Base-by-base conservation (phyloP, 768 basidiomycete genomes). In the Leccinum aurantiacum region DNA sequence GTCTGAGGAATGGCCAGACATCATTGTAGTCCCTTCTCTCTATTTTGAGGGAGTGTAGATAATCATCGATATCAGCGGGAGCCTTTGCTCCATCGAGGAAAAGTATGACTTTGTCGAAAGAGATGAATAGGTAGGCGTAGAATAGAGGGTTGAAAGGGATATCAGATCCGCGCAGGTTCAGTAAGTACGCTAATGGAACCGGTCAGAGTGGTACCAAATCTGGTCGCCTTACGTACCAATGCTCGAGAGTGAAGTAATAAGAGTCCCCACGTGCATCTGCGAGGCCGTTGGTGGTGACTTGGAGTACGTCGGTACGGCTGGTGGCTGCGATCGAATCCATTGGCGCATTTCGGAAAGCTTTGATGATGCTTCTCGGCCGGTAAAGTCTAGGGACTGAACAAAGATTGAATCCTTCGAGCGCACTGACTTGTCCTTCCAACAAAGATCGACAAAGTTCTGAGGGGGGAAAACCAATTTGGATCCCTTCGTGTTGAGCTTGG, bases 121-220 rank as follows among this genome's bases (percentile, higher is more conserved):
- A 82, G 44, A 98, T 80, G 66, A 88, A 91, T 19, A 95, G 75
- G 69, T 96, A 98, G 0, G 90, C 84, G 54, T 90, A 90, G 77
- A 97, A 96, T 9, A 98, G 83, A 0, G 96, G 96, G 70, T 93
- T 95, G 79, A 86, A 92, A 0, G 93, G 92, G 51, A 98, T 88
- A 67, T 98, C 95, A 3, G 84, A 82, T 37, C 95, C 95, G 53
- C 96, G 89, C 56, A 95, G 77, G 69, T 98, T 98, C 35, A 98
- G 78, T 3, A 91, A 67, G 78, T 93, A 97, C 0, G 96, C 96
- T 85, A 75, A 31, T 24, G 49, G 33, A 54, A 38, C 33, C 66
- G 10, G 52, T 60, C 33, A 63, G 35, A 22, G 25, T 25, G 15
- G 25, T 44, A 49, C 51, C 41, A 33, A 37, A 53, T 11, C 8